phyloP scores from a whole-genome alignment of 2,329 filamentous ascomycete genomes.

The Arthrobotrys entomopaga region DNA sequence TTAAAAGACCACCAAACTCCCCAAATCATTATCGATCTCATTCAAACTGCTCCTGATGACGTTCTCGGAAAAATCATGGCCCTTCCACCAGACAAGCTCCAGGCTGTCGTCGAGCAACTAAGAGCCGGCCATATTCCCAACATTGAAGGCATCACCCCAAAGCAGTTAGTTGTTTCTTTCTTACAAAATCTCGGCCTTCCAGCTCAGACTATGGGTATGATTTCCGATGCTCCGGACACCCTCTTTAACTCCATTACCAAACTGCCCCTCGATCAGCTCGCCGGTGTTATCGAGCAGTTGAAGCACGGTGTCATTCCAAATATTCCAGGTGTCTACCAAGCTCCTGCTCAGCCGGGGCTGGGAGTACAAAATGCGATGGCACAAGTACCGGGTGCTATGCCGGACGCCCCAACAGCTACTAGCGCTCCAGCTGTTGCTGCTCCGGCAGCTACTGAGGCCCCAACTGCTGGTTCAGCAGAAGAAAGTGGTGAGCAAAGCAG shows the following conservation, averaged over 20 bases:
- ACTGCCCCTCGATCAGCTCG: conserved; percentile 26
- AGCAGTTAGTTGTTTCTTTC: conserved; percentile 44
- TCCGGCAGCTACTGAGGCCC: neutral
- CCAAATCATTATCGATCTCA: conserved; percentile 27
- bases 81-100: conserved; percentile 34
- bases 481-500: neutral
- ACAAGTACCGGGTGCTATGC: conserved; percentile 9
- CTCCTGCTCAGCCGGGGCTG: conserved; percentile 7
- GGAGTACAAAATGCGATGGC: neutral
- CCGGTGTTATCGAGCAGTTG: conserved; percentile 16
- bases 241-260: conserved; percentile 26
- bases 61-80: conserved; percentile 36
- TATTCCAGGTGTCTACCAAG: conserved; percentile 24
- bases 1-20: conserved; percentile 25
- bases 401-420: neutral
- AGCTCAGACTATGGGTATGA: conserved; percentile 21
- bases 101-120: conserved; percentile 38
- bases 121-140: conserved; percentile 35
- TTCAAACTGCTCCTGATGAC: conserved; percentile 29
- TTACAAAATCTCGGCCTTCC: conserved; percentile 23
- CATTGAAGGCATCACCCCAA: conserved; percentile 35
- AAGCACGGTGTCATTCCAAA: conserved; percentile 27
- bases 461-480: neutral
- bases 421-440: neutral
- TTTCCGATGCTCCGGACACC: neutral